phyloP scores from a whole-genome alignment of 306 rosid species.

The Lagenaria siceraria region DNA sequence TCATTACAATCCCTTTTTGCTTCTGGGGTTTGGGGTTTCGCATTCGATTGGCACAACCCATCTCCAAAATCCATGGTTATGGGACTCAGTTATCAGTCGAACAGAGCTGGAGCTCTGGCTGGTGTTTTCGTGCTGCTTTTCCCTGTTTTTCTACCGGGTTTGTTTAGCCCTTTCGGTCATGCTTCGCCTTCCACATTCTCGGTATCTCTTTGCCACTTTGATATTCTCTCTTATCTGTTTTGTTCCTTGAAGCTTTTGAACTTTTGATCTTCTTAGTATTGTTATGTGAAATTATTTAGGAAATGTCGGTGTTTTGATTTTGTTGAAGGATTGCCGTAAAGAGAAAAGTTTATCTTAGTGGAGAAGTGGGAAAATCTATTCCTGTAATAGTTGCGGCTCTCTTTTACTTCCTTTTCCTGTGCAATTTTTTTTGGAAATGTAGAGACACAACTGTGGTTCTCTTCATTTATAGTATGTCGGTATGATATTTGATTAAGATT shows the following conservation, averaged over 20 bases:
- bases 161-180: conserved; percentile 50
- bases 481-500: not conserved
- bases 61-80: conserved; percentile 25
- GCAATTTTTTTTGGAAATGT: not conserved
- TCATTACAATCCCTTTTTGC: not conserved
- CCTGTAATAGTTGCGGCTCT: not conserved
- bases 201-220: conserved; percentile 24
- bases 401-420: not conserved
- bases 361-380: not conserved
- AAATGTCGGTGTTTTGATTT: not conserved
- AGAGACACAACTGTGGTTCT: not conserved
- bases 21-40: not conserved
- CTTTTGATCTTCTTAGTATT: not conserved
- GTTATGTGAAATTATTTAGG: not conserved
- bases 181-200: conserved; percentile 47
- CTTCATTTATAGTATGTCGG: not conserved
- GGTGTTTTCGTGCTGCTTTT: conserved; percentile 39
- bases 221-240: not conserved
- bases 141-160: conserved; percentile 42
- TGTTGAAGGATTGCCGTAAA: not conserved
- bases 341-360: not conserved
- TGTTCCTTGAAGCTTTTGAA: not conserved
- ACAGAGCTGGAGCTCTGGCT: conserved; percentile 23
- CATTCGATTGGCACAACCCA: not conserved
- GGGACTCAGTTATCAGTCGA: conserved; percentile 24